Evolutionary conservation across 352 stramenopile species (phyloP).

Genomic region (Phytophthora boehmeriae): DNA sequence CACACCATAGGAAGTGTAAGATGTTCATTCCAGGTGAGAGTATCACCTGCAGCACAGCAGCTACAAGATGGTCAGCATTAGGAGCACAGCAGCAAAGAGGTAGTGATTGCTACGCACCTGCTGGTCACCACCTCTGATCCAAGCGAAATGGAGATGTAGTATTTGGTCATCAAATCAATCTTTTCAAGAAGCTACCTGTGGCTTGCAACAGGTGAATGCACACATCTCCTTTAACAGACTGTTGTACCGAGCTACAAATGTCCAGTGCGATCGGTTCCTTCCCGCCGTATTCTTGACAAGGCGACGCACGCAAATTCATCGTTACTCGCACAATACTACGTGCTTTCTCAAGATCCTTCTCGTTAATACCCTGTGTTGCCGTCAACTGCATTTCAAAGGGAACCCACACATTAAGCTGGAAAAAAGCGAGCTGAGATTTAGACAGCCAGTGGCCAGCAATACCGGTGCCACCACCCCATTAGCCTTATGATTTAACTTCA

Average conservation of each 20-base stretch:
- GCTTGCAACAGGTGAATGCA: slow-evolving; percentile 37
- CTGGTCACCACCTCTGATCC: slow-evolving; percentile 10
- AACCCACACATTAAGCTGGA: slow-evolving; percentile 18
- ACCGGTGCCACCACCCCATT: neutral
- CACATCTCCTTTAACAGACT: slow-evolving; percentile 24
- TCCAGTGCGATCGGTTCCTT: neutral
- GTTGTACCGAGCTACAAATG: neutral
- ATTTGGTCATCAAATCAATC: slow-evolving; percentile 5
- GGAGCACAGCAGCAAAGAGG: neutral
- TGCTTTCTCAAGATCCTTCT: neutral
- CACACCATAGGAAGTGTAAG: slow-evolving; percentile 23
- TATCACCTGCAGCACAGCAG: slow-evolving; percentile 5
- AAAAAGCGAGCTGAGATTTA: slow-evolving; percentile 29
- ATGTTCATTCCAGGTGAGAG: slow-evolving; percentile 45
- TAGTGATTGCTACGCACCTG: slow-evolving; percentile 15
- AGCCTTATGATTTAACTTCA: neutral
- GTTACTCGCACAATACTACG: slow-evolving; percentile 1
- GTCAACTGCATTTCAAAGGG: slow-evolving; percentile 4
- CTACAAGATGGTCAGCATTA: slow-evolving; percentile 12
- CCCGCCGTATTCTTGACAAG: slow-evolving; percentile 2
- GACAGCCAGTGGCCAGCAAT: slow-evolving; percentile 19
- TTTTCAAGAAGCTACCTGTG: slow-evolving; percentile 22
- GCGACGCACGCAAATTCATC: slow-evolving; percentile 17
- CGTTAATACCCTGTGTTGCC: neutral
- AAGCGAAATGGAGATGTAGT: slow-evolving; percentile 20